Percentiles rank a stretch among this genome's conserved stretches.
phyloP scores from a whole-genome alignment of 352 stramenopile genomes.

The Phytophthora quininea region DNA sequence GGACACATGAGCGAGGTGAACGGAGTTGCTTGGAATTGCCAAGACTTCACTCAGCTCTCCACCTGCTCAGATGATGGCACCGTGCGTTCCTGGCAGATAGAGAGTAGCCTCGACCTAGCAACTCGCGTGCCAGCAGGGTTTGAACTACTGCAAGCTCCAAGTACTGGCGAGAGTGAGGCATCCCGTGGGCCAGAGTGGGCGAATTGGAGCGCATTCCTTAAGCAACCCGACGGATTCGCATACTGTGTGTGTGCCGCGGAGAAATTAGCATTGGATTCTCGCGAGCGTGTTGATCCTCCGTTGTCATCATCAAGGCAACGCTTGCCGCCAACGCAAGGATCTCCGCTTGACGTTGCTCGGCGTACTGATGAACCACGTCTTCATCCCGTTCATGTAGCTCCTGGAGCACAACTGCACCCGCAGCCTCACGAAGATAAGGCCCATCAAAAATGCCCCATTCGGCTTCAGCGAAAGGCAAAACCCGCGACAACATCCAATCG shows the following conservation, averaged over 20 bases:
- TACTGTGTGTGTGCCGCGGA: constrained; percentile 28
- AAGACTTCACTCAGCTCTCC: constrained; percentile 57
- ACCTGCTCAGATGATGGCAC: constrained; percentile 75
- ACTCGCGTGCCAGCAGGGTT: constrained; percentile 8
- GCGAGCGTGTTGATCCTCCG: neutral
- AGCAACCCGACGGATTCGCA: constrained; percentile 36
- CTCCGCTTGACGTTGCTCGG: constrained; percentile 33
- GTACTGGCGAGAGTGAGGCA: neutral
- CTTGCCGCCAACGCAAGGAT: constrained; percentile 2
- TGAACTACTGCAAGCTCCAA: constrained; percentile 15
- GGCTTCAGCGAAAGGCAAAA: constrained; percentile 22
- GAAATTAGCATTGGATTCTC: constrained; percentile 9
- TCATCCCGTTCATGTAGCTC: constrained; percentile 24
- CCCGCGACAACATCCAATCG: constrained; percentile 11
- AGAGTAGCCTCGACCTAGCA: constrained; percentile 7
- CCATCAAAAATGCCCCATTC: constrained; percentile 21
- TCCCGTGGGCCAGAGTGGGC: constrained; percentile 23
- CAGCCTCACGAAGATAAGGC: constrained; percentile 15
- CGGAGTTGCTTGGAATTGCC: constrained; percentile 59
- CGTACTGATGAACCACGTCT: constrained; percentile 27
- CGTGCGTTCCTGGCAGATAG: constrained; percentile 50
- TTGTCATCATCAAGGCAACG: constrained; percentile 16
- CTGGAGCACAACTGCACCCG: constrained; percentile 13
- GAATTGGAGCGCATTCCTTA: constrained; percentile 43
- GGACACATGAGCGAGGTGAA: constrained; percentile 71